Percentiles rank a stretch among this genome's conserved stretches.
Conservation (phyloP, 1,139 yeast genomes). For the Tardiomyces blankii region DNA sequence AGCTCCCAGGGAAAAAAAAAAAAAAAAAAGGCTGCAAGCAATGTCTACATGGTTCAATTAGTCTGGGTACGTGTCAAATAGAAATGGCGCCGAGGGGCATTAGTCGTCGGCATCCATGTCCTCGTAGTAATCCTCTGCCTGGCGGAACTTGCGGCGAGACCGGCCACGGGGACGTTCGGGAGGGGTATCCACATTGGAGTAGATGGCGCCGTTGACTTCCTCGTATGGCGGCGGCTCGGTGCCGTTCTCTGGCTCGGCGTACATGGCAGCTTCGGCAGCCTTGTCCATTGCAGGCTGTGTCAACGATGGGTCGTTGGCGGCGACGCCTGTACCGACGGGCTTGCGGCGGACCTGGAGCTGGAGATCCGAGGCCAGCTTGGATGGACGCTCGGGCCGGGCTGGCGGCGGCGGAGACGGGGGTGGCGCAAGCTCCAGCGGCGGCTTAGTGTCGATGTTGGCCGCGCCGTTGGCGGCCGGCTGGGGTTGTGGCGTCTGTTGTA, state of each 20-base stretch:
- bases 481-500: too few species aligned
- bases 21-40: too few species aligned
- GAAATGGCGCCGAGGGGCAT: too few species aligned
- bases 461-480: background rate
- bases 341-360: too few species aligned
- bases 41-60: too few species aligned
- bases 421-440: too few species aligned
- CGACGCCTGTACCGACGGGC: too few species aligned
- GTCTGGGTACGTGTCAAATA: too few species aligned
- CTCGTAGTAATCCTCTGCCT: conserved; percentile 14
- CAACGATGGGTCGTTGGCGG: too few species aligned
- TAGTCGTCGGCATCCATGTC: conserved; percentile 10
- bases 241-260: background rate
- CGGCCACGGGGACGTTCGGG: background rate
- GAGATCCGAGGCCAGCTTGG: too few species aligned
- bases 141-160: conserved; percentile 11
- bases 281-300: background rate
- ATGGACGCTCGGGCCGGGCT: too few species aligned
- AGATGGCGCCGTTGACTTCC: background rate
- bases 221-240: conserved; percentile 4
- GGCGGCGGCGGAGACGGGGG: too few species aligned
- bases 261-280: conserved; percentile 1
- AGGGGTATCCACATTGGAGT: background rate
- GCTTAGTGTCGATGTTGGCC: background rate
- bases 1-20: background rate